Conservation (phyloP, 2,329 filamentous ascomycete species). For the Blumeriella jaapii region DNA sequence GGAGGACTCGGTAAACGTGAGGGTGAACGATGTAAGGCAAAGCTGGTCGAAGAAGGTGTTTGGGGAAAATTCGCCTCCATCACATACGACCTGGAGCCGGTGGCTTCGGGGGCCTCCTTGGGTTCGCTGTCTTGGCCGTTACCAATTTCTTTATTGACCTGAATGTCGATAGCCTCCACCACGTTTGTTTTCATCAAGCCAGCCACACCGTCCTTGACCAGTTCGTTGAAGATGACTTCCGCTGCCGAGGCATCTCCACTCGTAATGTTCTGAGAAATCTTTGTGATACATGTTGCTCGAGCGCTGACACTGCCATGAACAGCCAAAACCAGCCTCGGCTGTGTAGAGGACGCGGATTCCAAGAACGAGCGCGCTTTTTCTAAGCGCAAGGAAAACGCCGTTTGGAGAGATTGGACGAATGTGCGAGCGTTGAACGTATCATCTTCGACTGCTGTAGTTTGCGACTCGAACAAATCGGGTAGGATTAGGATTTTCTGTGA, state of each 20-base stretch:
- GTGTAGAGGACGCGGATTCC: conserved; percentile 32
- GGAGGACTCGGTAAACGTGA: too few relatives aligned
- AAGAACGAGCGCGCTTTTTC: conserved; percentile 42
- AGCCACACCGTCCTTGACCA: conserved; percentile 38
- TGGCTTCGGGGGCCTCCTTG: conserved; percentile 2
- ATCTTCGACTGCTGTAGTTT: conserved; percentile 24
- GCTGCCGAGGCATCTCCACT: conserved; percentile 39
- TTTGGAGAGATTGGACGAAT: conserved; percentile 39
- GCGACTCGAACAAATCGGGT: conserved; percentile 27
- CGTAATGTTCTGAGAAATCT: conserved; percentile 42
- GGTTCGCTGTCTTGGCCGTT: not conserved
- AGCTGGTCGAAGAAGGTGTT: too few relatives aligned
- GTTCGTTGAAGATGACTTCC: conserved; percentile 37
- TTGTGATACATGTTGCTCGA: conserved; percentile 40
- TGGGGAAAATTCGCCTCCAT: too few relatives aligned
- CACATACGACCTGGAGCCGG: too few relatives aligned
- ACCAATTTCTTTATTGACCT: conserved; percentile 15
- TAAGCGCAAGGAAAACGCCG: conserved; percentile 36
- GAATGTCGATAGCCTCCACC: conserved; percentile 1
- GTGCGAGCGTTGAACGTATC: conserved; percentile 29
- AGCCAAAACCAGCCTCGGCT: conserved; percentile 47
- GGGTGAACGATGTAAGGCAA: too few relatives aligned
- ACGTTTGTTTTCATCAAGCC: conserved; percentile 26
- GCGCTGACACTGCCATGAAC: conserved; percentile 47
- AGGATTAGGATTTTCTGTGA: conserved; percentile 47